These are phyloP conservation scores for Penicillium atrosanguineum DNA, from an alignment of 495 filamentous ascomycete genomes.

Conservation along the genomic window DNA sequence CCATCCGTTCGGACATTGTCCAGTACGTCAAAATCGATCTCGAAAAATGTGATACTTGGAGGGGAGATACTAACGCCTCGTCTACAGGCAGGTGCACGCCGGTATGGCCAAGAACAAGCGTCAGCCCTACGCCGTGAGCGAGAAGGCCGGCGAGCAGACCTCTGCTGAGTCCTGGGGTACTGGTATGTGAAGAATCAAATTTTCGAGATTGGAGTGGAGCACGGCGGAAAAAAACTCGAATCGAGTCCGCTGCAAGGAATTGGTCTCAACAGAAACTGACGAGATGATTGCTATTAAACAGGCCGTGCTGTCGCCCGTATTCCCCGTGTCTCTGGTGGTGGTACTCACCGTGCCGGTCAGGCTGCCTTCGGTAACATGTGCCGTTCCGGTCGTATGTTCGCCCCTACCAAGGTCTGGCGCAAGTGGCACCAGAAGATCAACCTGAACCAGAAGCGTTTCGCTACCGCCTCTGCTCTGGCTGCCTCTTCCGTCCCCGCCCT, in stretches of 20 bases:
- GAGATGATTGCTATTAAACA: constrained; percentile 32
- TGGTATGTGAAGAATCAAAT: constrained; percentile 62
- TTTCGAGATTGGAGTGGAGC: not conserved
- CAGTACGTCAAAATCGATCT: constrained; percentile 57
- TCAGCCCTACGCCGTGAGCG: constrained; percentile 98
- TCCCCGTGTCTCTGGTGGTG: constrained; percentile 99
- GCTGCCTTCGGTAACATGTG: constrained; percentile 99
- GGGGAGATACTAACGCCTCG: constrained; percentile 36
- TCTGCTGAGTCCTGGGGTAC: constrained; percentile 99
- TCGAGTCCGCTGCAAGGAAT: not conserved
- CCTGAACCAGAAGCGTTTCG: constrained; percentile 95
- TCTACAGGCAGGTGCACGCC: constrained; percentile 76
- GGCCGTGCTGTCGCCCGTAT: constrained; percentile 99
- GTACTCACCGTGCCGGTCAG: constrained; percentile 99
- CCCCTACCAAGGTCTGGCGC: constrained; percentile 98
- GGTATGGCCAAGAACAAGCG: constrained; percentile 99
- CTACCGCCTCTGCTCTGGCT: constrained; percentile 93
- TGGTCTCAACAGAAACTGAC: constrained; percentile 21
- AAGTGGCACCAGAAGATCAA: constrained; percentile 99
- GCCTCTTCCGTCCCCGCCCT: constrained; percentile 93
- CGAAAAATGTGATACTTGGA: constrained; percentile 14
- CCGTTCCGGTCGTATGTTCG: constrained; percentile 99
- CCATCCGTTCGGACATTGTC: constrained; percentile 98
- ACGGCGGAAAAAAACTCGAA: not conserved
- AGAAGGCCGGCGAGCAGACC: constrained; percentile 99